phyloP scores from a whole-genome alignment of 2,329 filamentous ascomycete genomes.

The Plenodomus tracheiphilus region DNA sequence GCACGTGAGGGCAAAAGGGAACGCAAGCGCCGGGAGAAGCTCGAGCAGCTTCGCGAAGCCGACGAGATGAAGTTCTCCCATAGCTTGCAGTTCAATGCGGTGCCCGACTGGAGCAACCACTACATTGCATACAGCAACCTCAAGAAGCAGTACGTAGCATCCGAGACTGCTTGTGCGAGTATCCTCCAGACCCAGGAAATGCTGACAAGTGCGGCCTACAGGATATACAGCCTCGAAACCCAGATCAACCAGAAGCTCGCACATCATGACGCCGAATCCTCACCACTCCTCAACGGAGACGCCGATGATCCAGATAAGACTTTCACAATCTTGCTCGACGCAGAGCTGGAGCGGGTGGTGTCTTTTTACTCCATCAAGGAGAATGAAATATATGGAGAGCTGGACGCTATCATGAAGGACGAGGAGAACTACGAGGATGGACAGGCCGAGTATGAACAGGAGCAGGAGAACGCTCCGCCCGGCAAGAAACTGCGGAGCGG shows the following conservation, averaged over 20 bases:
- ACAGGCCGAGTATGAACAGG: conserved; percentile 40
- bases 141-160: conserved; percentile 89
- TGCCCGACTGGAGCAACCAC: conserved; percentile 98
- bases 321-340: conserved; percentile 79
- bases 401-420: conserved; percentile 75
- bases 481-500: conserved; percentile 47
- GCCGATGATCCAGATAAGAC: conserved; percentile 73
- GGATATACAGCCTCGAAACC: conserved; percentile 95
- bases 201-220: conserved; percentile 47
- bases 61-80: conserved; percentile 99
- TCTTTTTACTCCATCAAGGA: conserved; percentile 92
- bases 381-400: conserved; percentile 79
- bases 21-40: conserved; percentile 63
- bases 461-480: conserved; percentile 43
- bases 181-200: no score
- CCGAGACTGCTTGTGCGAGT: no score
- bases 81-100: conserved; percentile 98
- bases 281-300: conserved; percentile 74
- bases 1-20: conserved; percentile 30
- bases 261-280: conserved; percentile 74
- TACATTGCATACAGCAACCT: conserved; percentile 99
- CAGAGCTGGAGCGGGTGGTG: conserved; percentile 91
- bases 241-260: conserved; percentile 65
- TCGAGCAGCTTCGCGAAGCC: conserved; percentile 68
- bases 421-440: conserved; percentile 69